Conservation (phyloP, 2,329 filamentous ascomycete species). For the Colletotrichum liaoningense region DNA sequence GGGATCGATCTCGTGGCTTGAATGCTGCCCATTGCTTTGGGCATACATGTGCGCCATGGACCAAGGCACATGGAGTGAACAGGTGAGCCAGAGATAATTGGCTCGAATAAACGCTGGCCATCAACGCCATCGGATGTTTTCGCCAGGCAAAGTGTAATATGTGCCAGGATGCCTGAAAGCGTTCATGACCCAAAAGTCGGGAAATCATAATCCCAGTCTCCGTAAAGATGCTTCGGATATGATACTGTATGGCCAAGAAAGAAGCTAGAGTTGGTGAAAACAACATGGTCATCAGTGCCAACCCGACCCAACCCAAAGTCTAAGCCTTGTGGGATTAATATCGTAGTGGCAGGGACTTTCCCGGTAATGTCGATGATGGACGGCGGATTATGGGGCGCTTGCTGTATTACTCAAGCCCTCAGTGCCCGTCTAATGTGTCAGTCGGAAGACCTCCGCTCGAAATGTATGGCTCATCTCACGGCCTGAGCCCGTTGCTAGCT, state of each 20-base stretch:
- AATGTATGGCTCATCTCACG: not conserved
- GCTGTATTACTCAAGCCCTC: not conserved
- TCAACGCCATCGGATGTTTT: not conserved
- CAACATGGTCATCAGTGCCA: not conserved
- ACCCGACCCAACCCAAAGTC: slow-evolving; percentile 13
- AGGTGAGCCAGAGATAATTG: slow-evolving; percentile 1
- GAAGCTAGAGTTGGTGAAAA: slow-evolving; percentile 1
- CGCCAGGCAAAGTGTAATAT: not conserved
- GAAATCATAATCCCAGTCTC: not conserved
- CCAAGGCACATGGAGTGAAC: not conserved
- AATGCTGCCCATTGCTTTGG: not conserved
- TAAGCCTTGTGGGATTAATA: slow-evolving; percentile 30
- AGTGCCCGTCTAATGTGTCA: slow-evolving; percentile 10
- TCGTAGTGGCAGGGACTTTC: slow-evolving; percentile 12
- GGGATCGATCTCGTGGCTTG: not conserved
- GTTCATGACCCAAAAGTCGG: not conserved
- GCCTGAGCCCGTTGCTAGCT: not conserved
- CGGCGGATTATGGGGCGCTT: not conserved
- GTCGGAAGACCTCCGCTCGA: slow-evolving; percentile 20
- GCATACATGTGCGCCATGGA: slow-evolving; percentile 10
- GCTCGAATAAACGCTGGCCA: slow-evolving; percentile 14
- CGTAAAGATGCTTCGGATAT: slow-evolving; percentile 6
- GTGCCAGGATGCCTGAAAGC: not conserved
- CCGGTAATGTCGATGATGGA: not conserved
- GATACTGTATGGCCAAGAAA: not conserved